A percentile compares a stretch with the other conserved stretches of the same genome.
These are phyloP conservation scores for Mrakia blollopis DNA, from an alignment of 768 basidiomycete species.

Conservation along the genomic window DNA sequence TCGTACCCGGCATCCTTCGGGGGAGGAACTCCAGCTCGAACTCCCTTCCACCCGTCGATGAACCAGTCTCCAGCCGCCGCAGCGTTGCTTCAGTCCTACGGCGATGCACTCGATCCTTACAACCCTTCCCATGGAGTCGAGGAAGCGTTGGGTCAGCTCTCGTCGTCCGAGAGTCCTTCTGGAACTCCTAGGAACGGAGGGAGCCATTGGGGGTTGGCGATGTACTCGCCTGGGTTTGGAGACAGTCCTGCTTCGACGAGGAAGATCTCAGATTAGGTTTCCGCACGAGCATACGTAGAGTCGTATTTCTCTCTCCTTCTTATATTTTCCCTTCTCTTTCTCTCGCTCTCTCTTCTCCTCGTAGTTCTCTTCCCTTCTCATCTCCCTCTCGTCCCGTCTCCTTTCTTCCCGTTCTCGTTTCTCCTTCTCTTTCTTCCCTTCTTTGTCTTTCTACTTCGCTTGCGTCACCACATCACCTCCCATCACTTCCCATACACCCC, in stretches of 20 bases:
- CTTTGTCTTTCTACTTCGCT: neutral
- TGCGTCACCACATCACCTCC: neutral
- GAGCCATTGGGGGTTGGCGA: neutral
- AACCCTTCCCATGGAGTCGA: conserved; percentile 17
- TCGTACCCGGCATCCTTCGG: neutral
- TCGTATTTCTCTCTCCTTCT: too few relatives aligned
- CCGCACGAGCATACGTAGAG: neutral
- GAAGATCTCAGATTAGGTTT: neutral
- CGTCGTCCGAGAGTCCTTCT: conserved; percentile 15
- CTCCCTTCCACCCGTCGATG: conserved; percentile 15
- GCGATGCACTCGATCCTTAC: neutral
- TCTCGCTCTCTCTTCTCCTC: neutral
- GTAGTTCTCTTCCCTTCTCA: neutral
- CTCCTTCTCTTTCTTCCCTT: neutral
- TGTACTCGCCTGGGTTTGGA: neutral
- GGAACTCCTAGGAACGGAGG: conserved; percentile 9
- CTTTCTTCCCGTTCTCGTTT: neutral
- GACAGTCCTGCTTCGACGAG: neutral
- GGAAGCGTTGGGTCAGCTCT: conserved; percentile 16
- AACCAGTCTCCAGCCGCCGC: conserved; percentile 31
- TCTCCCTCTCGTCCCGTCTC: neutral
- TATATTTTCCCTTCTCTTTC: too few relatives aligned
- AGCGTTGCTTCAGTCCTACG: conserved; percentile 21
- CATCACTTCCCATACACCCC: neutral
- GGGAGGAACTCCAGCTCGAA: conserved; percentile 18